Evolutionary conservation across 2,329 filamentous ascomycete species (phyloP).

Genomic region (Penicillium palitans): DNA sequence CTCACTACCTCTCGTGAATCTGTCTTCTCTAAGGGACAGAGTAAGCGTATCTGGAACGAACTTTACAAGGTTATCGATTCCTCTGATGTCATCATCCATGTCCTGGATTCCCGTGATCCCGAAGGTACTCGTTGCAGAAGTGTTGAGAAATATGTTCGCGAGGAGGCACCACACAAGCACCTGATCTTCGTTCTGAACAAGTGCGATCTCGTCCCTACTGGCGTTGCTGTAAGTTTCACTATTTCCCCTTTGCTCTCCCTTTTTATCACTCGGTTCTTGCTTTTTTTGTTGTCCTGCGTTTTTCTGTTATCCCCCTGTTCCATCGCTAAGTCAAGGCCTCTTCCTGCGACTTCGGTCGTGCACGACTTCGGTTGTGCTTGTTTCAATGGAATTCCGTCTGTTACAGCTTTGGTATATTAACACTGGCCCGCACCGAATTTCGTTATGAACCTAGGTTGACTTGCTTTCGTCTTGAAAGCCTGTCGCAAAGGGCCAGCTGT

Average conservation of each 20-base stretch:
- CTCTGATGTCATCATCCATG: slow-evolving; percentile 93
- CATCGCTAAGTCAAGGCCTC: slow-evolving; percentile 87
- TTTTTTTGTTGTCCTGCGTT: slow-evolving; percentile 19
- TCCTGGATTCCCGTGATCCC: slow-evolving; percentile 85
- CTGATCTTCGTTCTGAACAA: slow-evolving; percentile 88
- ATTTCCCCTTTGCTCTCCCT: slow-evolving; percentile 6
- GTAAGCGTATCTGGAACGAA: slow-evolving; percentile 96
- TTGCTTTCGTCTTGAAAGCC: slow-evolving; percentile 84
- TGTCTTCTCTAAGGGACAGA: slow-evolving; percentile 92
- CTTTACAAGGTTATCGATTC: slow-evolving; percentile 94
- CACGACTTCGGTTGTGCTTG: slow-evolving; percentile 35
- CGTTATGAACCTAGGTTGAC: slow-evolving; percentile 68
- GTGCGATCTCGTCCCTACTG: slow-evolving; percentile 88
- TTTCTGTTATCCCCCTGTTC: slow-evolving; percentile 31
- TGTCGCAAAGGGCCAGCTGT: slow-evolving; percentile 74
- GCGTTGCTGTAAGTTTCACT: slow-evolving; percentile 79
- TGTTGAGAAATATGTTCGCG: slow-evolving; percentile 88
- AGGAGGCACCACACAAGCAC: slow-evolving; percentile 96
- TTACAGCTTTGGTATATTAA: slow-evolving; percentile 99
- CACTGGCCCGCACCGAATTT: slow-evolving; percentile 66
- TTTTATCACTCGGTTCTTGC: slow-evolving; percentile 7
- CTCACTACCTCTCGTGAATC: slow-evolving; percentile 69
- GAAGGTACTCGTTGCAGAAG: slow-evolving; percentile 85
- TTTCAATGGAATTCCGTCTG: slow-evolving; percentile 78
- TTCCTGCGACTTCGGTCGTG: slow-evolving; percentile 59